Percentiles rank a stretch among this genome's conserved stretches.
These are phyloP conservation scores for Macrocybe gigantea DNA, from an alignment of 768 basidiomycete species.

Conservation along the genomic window DNA sequence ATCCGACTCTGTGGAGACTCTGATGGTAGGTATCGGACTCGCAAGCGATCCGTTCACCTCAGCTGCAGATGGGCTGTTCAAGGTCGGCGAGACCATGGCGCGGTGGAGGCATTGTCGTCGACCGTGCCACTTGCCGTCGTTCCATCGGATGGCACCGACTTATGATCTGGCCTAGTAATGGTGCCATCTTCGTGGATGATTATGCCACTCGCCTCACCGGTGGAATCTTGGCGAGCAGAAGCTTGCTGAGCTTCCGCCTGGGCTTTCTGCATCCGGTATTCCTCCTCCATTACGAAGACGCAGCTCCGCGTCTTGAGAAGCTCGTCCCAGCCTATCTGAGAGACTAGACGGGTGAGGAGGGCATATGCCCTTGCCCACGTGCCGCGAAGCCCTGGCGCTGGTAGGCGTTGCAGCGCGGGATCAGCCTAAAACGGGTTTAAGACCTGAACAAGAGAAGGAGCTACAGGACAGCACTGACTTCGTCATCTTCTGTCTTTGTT, in stretches of 20 bases:
- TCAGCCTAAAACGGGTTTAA: constrained; percentile 58
- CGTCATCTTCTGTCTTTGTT: constrained; percentile 78
- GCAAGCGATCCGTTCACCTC: constrained; percentile 18
- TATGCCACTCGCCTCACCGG: constrained; percentile 22
- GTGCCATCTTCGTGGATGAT: constrained; percentile 66
- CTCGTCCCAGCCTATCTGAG: constrained; percentile 98
- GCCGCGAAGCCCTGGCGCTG: constrained; percentile 89
- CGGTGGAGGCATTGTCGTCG: constrained; percentile 73
- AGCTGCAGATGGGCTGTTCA: constrained; percentile 17
- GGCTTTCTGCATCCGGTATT: constrained; percentile 95
- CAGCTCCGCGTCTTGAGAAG: constrained; percentile 88
- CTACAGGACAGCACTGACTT: constrained; percentile 34
- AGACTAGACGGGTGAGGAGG: constrained; percentile 84
- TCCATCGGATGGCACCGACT: no score
- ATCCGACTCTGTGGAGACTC: constrained; percentile 69
- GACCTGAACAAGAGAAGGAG: not conserved
- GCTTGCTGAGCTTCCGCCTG: constrained; percentile 45
- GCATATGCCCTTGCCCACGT: constrained; percentile 95
- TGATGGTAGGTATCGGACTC: constrained; percentile 55
- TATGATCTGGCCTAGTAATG: constrained; percentile 14
- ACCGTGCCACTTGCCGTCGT: constrained; percentile 15
- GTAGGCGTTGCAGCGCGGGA: constrained; percentile 88
- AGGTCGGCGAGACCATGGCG: constrained; percentile 45
- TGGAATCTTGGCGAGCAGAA: constrained; percentile 15
- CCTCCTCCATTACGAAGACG: constrained; percentile 99